Base-by-base conservation (phyloP, 208 protist species). In the Trypanosoma boissoni region DNA sequence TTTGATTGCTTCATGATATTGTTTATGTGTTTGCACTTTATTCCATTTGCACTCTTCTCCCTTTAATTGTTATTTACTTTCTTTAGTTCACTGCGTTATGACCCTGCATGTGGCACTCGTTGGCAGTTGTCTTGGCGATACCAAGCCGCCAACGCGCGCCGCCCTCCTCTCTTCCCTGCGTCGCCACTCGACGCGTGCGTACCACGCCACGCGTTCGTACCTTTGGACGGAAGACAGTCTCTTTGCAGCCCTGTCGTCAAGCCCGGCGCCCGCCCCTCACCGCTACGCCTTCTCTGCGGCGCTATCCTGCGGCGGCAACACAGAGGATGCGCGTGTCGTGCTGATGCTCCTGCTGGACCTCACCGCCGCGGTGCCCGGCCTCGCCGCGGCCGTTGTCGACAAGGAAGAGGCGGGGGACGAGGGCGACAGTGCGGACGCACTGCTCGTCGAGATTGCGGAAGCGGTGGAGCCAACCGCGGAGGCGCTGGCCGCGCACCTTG, bases 401-500 rank as follows among this genome's bases (percentile, higher is more conserved):
- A 31, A 49, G 12, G 34, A 16, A 3, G 45, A 24, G 10, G 10
- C 12, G n/a, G 28, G 55, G 37, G 54, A 76, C 21, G 21, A 58
- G 20, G 54, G 57, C 14, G 56, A 45, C 27, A 53, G 6, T 16
- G 6, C 8, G 18, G 32, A 66, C 44, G 50, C 75, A 24, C 31
- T 87, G 0, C 52, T 65, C 9, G 34, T 73, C n/a, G 76, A 79
- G 59, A 43, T 86, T 9, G 44, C 68, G 2, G 32, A 43, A 37
- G 46, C 61, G 1, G 26, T 72, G 18, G 72, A 78, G 26, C 1
- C 49, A 31, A 57, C 53, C 9, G 56, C 64, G 20, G 37, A 39
- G 42, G 34, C 0, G 10, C 66, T 51, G 10, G 34, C 20, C 6
- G 32, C 7, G 1, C 65, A 61, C 29, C 36, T 72, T 6, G 41